phyloP scores from a whole-genome alignment of 495 filamentous ascomycete species.

The Cercophora newfieldiana region DNA sequence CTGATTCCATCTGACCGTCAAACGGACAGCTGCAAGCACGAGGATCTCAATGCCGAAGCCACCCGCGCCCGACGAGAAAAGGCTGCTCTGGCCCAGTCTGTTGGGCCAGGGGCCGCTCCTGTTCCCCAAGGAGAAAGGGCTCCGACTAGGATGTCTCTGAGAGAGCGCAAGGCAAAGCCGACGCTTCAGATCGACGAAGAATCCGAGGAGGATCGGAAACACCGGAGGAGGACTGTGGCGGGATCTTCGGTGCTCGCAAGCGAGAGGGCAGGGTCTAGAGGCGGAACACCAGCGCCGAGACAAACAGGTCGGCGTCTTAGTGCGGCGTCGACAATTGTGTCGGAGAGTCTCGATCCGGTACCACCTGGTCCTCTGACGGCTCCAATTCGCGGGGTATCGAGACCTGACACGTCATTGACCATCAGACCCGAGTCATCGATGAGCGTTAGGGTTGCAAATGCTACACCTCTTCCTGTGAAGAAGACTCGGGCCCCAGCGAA shows the following conservation, averaged over 20 bases:
- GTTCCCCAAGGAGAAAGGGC: slow-evolving; percentile 37
- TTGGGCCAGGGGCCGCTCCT: slow-evolving; percentile 26
- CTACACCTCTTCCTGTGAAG: slow-evolving; percentile 41
- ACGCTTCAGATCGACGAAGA: slow-evolving; percentile 48
- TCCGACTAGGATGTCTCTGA: slow-evolving; percentile 66
- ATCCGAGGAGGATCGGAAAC: slow-evolving; percentile 54
- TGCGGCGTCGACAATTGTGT: slow-evolving; percentile 38
- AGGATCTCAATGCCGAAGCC: slow-evolving; percentile 72
- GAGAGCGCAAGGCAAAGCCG: slow-evolving; percentile 63
- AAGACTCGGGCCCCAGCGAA: slow-evolving; percentile 45
- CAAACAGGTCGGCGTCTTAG: slow-evolving; percentile 42
- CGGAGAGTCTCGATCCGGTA: slow-evolving; percentile 24
- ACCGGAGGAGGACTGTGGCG: slow-evolving; percentile 67
- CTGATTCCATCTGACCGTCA: slow-evolving; percentile 74
- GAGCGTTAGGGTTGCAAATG: slow-evolving; percentile 33
- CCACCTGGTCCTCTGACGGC: slow-evolving; percentile 17
- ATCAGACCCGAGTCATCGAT: slow-evolving; percentile 41
- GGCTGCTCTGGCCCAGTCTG: slow-evolving; percentile 40
- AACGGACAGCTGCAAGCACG: slow-evolving; percentile 68
- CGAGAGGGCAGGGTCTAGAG: slow-evolving; percentile 47
- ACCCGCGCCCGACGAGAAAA: slow-evolving; percentile 62
- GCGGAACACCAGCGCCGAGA: slow-evolving; percentile 29
- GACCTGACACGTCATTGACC: slow-evolving; percentile 42
- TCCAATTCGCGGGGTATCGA: slow-evolving; percentile 24
- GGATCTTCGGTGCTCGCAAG: slow-evolving; percentile 48